Percentiles rank a stretch among this genome's conserved stretches.
phyloP scores from a whole-genome alignment of 2,329 filamentous ascomycete genomes.

The Bipolaris oryzae region DNA sequence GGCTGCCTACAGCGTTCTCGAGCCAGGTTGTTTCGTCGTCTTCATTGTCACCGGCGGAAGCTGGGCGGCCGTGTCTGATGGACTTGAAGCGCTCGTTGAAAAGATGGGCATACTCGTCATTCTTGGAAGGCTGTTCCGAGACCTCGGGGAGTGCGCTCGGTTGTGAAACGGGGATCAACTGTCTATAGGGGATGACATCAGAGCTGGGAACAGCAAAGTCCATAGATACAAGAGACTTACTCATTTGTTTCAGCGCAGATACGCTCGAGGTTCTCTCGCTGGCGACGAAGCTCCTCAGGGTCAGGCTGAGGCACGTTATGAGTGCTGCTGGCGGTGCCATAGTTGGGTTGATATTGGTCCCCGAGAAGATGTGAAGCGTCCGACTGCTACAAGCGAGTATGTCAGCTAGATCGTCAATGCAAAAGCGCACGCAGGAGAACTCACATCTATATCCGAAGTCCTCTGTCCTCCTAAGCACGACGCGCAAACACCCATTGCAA shows the following conservation, averaged over 20 bases:
- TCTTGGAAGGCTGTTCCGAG: conserved; percentile 34
- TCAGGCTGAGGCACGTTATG: conserved; percentile 52
- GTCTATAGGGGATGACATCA: conserved; percentile 47
- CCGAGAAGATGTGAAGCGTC: conserved; percentile 56
- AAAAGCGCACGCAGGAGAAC: conserved; percentile 23
- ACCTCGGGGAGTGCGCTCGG: conserved; percentile 50
- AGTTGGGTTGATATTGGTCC: conserved; percentile 52
- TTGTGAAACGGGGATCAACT: conserved; percentile 58
- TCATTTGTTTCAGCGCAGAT: conserved; percentile 58
- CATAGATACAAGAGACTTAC: conserved; percentile 37
- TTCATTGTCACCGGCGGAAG: conserved; percentile 30
- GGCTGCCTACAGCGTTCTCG: conserved; percentile 35
- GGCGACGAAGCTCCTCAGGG: conserved; percentile 56
- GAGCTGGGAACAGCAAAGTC: neutral
- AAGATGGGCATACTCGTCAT: conserved; percentile 50
- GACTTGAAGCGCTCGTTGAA: conserved; percentile 52
- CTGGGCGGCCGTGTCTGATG: conserved; percentile 26
- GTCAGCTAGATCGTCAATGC: conserved; percentile 28
- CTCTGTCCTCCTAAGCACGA: conserved; percentile 56
- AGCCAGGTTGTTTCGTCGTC: conserved; percentile 48
- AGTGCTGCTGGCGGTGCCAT: conserved; percentile 50
- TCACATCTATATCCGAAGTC: conserved; percentile 53
- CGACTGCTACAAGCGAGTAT: conserved; percentile 47
- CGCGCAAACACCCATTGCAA: conserved; percentile 56
- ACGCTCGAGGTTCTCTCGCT: conserved; percentile 56